A percentile compares a stretch with the other conserved stretches of the same genome.
Evolutionary conservation across 768 basidiomycete genomes (phyloP).

Genomic region (Lyophyllum decastes): DNA sequence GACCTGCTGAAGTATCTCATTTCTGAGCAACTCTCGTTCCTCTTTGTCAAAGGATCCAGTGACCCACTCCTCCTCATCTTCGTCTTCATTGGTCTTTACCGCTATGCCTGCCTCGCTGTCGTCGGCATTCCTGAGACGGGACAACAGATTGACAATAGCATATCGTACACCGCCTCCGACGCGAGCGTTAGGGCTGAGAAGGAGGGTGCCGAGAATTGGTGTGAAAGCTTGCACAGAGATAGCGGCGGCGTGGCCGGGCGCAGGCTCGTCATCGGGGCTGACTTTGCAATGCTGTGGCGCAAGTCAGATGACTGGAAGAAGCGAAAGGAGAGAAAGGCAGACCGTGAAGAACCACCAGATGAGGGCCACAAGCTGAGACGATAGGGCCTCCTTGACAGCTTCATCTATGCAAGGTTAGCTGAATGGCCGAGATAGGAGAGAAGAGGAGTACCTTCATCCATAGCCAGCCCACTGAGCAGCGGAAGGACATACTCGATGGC

Average conservation of each 20-base stretch:
- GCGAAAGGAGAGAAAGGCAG: conserved; percentile 13
- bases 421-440: conserved; percentile 5
- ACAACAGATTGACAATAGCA: conserved; percentile 78
- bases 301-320: conserved; percentile 2
- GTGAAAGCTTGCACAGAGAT: conserved; percentile 89
- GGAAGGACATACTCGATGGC: conserved; percentile 93
- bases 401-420: conserved; percentile 57
- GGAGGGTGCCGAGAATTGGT: conserved; percentile 84
- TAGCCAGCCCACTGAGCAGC: conserved; percentile 80
- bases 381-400: conserved; percentile 84
- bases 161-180: conserved; percentile 75
- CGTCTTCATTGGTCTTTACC: conserved; percentile 30
- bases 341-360: conserved; percentile 94
- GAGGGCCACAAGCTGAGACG: conserved; percentile 74
- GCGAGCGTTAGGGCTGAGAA: conserved; percentile 76
- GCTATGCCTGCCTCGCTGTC: conserved; percentile 32
- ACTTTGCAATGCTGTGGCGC: conserved; percentile 63
- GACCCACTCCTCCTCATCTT: conserved; percentile 30
- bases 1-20: conserved; percentile 83
- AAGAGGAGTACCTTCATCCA: conserved; percentile 69
- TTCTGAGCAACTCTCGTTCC: conserved; percentile 70
- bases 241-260: conserved; percentile 36
- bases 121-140: conserved; percentile 66
- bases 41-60: conserved; percentile 51
- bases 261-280: conserved; percentile 47